Conservation (phyloP, 2,329 filamentous ascomycete species). For the Talaromyces sp. region DNA sequence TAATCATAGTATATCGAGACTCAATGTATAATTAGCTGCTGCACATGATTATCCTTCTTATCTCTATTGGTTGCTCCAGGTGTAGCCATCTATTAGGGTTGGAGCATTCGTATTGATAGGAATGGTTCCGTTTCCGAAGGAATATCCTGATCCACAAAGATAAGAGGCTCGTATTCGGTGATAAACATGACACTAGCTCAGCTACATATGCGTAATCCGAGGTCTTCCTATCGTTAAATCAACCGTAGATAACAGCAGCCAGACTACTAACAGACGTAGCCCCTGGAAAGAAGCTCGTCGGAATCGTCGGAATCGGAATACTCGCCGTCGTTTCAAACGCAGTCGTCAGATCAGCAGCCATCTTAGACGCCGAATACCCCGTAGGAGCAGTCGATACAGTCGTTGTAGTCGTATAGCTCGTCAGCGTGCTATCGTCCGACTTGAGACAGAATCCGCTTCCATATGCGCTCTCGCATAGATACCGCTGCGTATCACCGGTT, state of each 20-base stretch:
- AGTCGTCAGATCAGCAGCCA: conserved; percentile 28
- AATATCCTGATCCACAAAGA: neutral
- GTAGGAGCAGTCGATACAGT: conserved; percentile 29
- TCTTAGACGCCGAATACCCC: conserved; percentile 31
- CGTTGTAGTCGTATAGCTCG: conserved; percentile 25
- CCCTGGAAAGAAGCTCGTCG: conserved; percentile 27
- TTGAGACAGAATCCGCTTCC: conserved; percentile 31
- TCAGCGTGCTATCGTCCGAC: conserved; percentile 21
- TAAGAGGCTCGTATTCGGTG: neutral
- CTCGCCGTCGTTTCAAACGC: conserved; percentile 26
- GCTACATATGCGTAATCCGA: too few species aligned
- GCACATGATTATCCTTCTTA: neutral
- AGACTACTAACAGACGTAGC: conserved; percentile 26
- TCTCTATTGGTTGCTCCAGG: neutral
- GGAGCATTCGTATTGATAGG: neutral
- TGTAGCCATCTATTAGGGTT: neutral
- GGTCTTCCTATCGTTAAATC: neutral
- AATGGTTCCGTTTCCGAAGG: neutral
- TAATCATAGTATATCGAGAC: neutral
- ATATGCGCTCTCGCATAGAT: neutral
- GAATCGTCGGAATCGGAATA: conserved; percentile 31
- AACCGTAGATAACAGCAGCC: neutral
- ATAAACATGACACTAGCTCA: neutral
- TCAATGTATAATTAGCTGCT: neutral
- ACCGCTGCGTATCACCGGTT: neutral